These are phyloP conservation scores for Aureobasidium uvarum DNA, from an alignment of 2,329 filamentous ascomycete species.

Conservation along the genomic window DNA sequence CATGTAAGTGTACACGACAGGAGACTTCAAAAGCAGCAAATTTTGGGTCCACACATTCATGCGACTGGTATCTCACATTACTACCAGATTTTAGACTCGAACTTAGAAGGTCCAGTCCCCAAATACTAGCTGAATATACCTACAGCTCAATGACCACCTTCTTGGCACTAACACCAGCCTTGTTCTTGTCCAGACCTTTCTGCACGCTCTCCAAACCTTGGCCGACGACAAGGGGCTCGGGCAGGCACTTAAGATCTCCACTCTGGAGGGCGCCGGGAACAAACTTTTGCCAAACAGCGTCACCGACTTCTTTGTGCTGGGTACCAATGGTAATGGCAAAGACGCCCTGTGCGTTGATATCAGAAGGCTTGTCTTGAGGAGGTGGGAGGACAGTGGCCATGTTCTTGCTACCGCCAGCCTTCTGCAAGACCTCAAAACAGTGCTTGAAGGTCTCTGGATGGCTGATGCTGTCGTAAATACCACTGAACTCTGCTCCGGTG, in stretches of 20 bases:
- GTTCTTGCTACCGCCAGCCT: slow-evolving; percentile 28
- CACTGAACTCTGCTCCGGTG: slow-evolving; percentile 42
- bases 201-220: slow-evolving; percentile 43
- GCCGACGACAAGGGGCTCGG: slow-evolving; percentile 42
- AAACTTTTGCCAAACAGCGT: slow-evolving; percentile 38
- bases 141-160: slow-evolving; percentile 41
- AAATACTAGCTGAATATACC: too few relatives aligned
- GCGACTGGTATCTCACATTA: background rate
- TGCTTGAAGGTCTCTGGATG: slow-evolving; percentile 27
- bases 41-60: too few relatives aligned
- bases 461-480: slow-evolving; percentile 44
- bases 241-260: slow-evolving; percentile 37
- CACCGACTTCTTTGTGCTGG: slow-evolving; percentile 33
- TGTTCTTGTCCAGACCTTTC: slow-evolving; percentile 40
- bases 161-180: slow-evolving; percentile 42
- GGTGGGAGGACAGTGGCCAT: slow-evolving; percentile 28
- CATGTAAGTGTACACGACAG: too few relatives aligned
- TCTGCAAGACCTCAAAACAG: slow-evolving; percentile 27
- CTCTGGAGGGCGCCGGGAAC: slow-evolving; percentile 37
- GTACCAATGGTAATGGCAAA: slow-evolving; percentile 31
- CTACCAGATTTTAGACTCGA: background rate
- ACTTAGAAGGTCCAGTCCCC: background rate
- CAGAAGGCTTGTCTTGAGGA: slow-evolving; percentile 32
- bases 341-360: slow-evolving; percentile 34
- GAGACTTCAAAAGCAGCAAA: too few relatives aligned